These are phyloP conservation scores for Penicillium egyptiacum DNA, from an alignment of 495 filamentous ascomycete species.

Conservation along the genomic window DNA sequence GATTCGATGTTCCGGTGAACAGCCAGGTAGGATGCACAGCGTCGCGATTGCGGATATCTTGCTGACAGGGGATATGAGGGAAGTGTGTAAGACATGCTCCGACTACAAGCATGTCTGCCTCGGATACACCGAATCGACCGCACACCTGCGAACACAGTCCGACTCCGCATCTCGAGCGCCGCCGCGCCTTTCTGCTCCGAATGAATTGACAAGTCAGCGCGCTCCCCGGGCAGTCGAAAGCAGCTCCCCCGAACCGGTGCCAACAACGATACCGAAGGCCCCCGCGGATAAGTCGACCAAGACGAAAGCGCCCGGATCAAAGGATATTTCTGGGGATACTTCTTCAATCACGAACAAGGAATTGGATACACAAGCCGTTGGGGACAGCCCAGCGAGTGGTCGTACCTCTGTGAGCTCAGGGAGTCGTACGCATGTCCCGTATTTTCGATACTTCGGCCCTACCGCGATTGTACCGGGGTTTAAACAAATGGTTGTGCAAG, in stretches of 20 bases:
- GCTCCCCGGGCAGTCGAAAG: constrained; percentile 26
- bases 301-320: constrained; percentile 18
- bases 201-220: constrained; percentile 22
- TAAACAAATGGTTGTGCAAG: constrained; percentile 82
- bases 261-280: constrained; percentile 9
- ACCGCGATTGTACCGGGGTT: constrained; percentile 90
- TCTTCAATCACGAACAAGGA: constrained; percentile 31
- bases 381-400: constrained; percentile 45
- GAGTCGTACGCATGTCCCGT: constrained; percentile 69
- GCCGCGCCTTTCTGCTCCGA: constrained; percentile 20
- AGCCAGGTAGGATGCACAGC: constrained; percentile 48
- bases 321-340: constrained; percentile 26
- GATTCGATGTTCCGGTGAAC: constrained; percentile 78
- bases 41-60: not conserved
- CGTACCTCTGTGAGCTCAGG: constrained; percentile 44
- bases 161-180: constrained; percentile 34
- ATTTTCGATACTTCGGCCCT: constrained; percentile 84
- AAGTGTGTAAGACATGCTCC: constrained; percentile 68
- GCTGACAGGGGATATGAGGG: not conserved
- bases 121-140: constrained; percentile 72
- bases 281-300: constrained; percentile 24
- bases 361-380: constrained; percentile 28
- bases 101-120: constrained; percentile 72
- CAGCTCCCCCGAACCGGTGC: constrained; percentile 32
- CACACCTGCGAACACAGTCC: constrained; percentile 47